Base-by-base conservation (phyloP, 352 stramenopile species). In the Globisporangium takayamanum region DNA sequence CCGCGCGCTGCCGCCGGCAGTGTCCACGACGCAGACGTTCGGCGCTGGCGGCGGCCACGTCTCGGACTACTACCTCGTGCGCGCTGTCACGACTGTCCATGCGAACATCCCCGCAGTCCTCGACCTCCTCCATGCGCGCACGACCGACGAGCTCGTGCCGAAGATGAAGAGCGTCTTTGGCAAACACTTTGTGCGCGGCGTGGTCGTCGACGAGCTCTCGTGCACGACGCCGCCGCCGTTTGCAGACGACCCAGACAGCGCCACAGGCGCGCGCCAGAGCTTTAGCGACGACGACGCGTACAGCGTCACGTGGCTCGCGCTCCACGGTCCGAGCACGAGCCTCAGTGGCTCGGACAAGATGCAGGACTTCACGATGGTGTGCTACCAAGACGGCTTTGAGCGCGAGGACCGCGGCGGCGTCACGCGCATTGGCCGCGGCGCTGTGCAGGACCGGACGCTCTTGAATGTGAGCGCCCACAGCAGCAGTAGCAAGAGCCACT, bases 241-340 rank as follows among this genome's bases (percentile, higher is more conserved):
- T 30, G 73, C 71, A 3, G 49, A 63, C 5, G 67, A 79, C 48
- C 61, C 59, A 2, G 66, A 78, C 22, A 59, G 64, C 44, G 30
- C 53, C 2, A 33, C 3, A 18, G 59, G 65, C 41, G 52, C 50
- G 25, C 59, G 59, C 36, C 36, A 64, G 30, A 80, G 65, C 48
- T 84, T 70, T 57, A 76, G 60, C 11, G 69, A 90, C 50, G 78
- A 90, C 50, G 80, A 90, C 64, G 73, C 73, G 37, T 90, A 88
- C 63, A 71, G 66, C 16, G 80, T 87, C 56, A 76, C 88, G 53
- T 90, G 80, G 80, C 59, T 90, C 41, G 69, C 78, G 37, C 70
- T 90, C 42, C 73, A 74, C 33, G 62, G 64, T 14, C 67, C 77
- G 20, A 46, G 41, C 41, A 60, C 67, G 10, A 74, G 68, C 37